phyloP scores from a whole-genome alignment of 768 basidiomycete genomes.

The Boletus edulis region DNA sequence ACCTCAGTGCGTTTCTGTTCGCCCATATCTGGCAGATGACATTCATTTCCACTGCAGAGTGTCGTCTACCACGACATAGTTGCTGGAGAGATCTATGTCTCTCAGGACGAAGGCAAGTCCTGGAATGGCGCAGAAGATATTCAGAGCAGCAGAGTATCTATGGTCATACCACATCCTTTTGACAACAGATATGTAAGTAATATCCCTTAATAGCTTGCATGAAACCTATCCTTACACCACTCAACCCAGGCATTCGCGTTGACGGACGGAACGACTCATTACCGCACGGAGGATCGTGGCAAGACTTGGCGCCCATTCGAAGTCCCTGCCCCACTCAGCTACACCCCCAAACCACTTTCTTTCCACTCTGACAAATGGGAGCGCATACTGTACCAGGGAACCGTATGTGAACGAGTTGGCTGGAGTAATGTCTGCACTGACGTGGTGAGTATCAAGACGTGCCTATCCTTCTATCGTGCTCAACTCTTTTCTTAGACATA shows the following conservation, averaged over 20 bases:
- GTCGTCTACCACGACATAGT: conserved; percentile 82
- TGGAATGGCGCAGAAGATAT: conserved; percentile 54
- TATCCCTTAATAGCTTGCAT: not conserved
- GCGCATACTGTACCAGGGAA: conserved; percentile 79
- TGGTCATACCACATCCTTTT: conserved; percentile 86
- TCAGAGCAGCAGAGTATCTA: conserved; percentile 53
- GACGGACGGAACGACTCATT: conserved; percentile 73
- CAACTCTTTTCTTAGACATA: conserved; percentile 57
- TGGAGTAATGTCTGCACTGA: conserved; percentile 67
- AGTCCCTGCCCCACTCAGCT: conserved; percentile 48
- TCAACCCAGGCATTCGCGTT: conserved; percentile 77
- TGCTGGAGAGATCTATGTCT: conserved; percentile 69
- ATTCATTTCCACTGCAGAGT: conserved; percentile 34
- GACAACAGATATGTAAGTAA: conserved; percentile 67
- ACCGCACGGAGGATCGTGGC: conserved; percentile 85
- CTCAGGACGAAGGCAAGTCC: conserved; percentile 81
- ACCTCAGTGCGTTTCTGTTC: conserved; percentile 62
- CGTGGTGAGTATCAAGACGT: conserved; percentile 44
- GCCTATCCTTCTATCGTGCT: conserved; percentile 1
- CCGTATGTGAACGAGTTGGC: conserved; percentile 51
- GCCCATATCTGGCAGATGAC: not conserved
- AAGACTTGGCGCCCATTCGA: conserved; percentile 83
- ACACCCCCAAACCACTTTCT: conserved; percentile 63
- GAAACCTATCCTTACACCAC: not conserved
- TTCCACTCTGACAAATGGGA: conserved; percentile 87